Base-by-base conservation (phyloP, 805 yeast species). In the Metschnikowia arizonensis region DNA sequence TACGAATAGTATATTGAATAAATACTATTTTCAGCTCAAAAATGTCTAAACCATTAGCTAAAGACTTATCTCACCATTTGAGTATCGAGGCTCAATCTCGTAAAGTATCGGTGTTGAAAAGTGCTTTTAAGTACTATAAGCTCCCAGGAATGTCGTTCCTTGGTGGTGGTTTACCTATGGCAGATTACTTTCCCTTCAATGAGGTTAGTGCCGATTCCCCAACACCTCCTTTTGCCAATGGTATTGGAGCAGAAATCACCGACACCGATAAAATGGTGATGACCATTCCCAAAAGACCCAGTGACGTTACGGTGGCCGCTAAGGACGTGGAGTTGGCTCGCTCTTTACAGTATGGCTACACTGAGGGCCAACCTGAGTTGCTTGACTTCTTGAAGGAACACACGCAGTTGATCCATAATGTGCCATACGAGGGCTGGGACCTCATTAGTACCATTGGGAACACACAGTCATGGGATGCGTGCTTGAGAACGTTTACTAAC, bases 151-250 rank as follows among this genome's bases (percentile, higher is more conserved):
- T 93, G 60, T 82, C 88, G 46, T 90, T 89, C 62, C 77, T 91
- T 45, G 98, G 97, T 45, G 99, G 98, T 57, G 99, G 99, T 6
- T 77, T 91, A 56, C 99, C 99, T 11, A 70, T 88, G 63, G 72
- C 96, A 21, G 91, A 85, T 52, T 85, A 87, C 67, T 91, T 91
- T 77, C 98, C 99, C 35, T 88, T 91, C 77, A 88, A 89, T 58
- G 78, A 81, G 53, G 63, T 91, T 47, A 63, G 75, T 18, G 83
- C 85, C 11, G 79, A 79, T 45, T 73, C 88, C 5, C 95, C 96
- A 46, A 74, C 81, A 10, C 85, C 93, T 18, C 95, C 96, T 1
- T 91, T 89, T 63, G 58, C 72, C 11, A 73, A 80, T 24, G 97
- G 97, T 45, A 85, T 88, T 50, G 87, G 83, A 28, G 82, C 84